These are phyloP conservation scores for Schizochytrium sp. DNA, from an alignment of 108 stramenopile genomes.

Conservation along the genomic window DNA sequence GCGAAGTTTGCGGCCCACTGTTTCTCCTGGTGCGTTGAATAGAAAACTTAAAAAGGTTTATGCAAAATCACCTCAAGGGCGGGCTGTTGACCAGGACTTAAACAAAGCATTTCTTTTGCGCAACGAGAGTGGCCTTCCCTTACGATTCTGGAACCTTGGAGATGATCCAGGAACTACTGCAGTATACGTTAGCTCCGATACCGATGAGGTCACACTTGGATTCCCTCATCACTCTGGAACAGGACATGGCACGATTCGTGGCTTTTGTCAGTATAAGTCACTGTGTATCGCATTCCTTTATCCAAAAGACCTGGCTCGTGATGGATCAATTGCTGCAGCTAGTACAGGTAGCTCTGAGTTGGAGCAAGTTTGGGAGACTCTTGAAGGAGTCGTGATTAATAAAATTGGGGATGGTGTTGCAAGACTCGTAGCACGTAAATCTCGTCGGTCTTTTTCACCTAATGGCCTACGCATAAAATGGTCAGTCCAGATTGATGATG, in stretches of 20 bases:
- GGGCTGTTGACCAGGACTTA: neutral
- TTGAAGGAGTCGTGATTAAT: slow-evolving; percentile 24
- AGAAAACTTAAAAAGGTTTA: neutral
- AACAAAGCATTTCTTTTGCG: slow-evolving; percentile 46
- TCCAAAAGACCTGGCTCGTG: neutral
- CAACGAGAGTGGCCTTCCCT: slow-evolving; percentile 39
- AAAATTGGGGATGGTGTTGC: slow-evolving; percentile 51
- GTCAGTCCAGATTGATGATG: slow-evolving; percentile 21
- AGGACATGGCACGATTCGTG: slow-evolving; percentile 43
- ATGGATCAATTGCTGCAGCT: too few relatives aligned
- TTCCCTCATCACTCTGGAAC: neutral
- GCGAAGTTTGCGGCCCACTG: neutral
- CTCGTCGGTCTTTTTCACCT: neutral
- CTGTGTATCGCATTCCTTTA: neutral
- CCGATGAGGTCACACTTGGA: neutral
- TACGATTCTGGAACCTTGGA: slow-evolving; percentile 24
- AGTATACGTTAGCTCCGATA: neutral
- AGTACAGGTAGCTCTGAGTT: neutral
- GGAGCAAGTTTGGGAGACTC: slow-evolving; percentile 50
- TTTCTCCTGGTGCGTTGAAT: neutral
- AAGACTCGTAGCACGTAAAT: slow-evolving; percentile 26
- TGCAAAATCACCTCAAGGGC: neutral
- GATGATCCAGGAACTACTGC: slow-evolving; percentile 16
- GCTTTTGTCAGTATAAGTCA: slow-evolving; percentile 23
- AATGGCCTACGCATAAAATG: slow-evolving; percentile 23